These are phyloP conservation scores for Diplogelasinospora grovesii DNA, from an alignment of 495 filamentous ascomycete species.

Conservation along the genomic window DNA sequence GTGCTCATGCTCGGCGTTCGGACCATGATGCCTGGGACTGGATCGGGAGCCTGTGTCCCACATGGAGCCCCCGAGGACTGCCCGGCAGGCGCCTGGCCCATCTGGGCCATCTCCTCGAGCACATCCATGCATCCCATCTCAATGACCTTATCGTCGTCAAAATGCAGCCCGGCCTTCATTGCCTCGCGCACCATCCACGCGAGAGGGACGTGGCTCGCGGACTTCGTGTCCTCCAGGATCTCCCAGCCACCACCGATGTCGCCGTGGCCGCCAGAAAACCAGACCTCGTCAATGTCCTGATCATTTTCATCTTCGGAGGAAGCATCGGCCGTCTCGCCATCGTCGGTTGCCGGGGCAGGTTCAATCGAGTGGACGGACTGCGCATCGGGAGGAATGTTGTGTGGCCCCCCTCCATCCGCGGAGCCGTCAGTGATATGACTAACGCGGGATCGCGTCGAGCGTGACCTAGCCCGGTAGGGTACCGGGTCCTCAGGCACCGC, in stretches of 20 bases:
- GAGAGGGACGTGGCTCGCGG: slow-evolving; percentile 68
- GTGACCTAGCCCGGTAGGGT: slow-evolving; percentile 42
- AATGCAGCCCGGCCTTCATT: slow-evolving; percentile 61
- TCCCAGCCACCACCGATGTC: slow-evolving; percentile 86
- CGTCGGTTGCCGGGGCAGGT: slow-evolving; percentile 21
- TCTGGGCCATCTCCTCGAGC: slow-evolving; percentile 5
- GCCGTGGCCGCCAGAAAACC: slow-evolving; percentile 78
- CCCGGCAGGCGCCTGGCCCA: slow-evolving; percentile 1
- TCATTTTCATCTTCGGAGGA: slow-evolving; percentile 51
- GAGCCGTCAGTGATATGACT: slow-evolving; percentile 8
- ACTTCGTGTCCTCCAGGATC: slow-evolving; percentile 45
- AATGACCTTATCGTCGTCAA: slow-evolving; percentile 62
- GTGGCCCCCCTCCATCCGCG: slow-evolving; percentile 7
- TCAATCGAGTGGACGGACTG: slow-evolving; percentile 19
- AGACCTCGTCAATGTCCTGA: slow-evolving; percentile 76
- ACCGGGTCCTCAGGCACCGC: slow-evolving; percentile 14
- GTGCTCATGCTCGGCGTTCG: slow-evolving; percentile 25
- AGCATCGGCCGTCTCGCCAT: slow-evolving; percentile 20
- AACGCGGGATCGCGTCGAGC: slow-evolving; percentile 21
- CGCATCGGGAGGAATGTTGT: slow-evolving; percentile 18
- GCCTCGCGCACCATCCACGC: slow-evolving; percentile 84
- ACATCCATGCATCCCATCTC: slow-evolving; percentile 51
- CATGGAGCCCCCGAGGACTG: slow-evolving; percentile 20
- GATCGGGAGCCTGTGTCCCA: slow-evolving; percentile 2
- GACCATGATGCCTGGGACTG: slow-evolving; percentile 32